These are phyloP conservation scores for Erysimum cheiri DNA, from an alignment of 441 rosid genomes.

Conservation along the genomic window DNA sequence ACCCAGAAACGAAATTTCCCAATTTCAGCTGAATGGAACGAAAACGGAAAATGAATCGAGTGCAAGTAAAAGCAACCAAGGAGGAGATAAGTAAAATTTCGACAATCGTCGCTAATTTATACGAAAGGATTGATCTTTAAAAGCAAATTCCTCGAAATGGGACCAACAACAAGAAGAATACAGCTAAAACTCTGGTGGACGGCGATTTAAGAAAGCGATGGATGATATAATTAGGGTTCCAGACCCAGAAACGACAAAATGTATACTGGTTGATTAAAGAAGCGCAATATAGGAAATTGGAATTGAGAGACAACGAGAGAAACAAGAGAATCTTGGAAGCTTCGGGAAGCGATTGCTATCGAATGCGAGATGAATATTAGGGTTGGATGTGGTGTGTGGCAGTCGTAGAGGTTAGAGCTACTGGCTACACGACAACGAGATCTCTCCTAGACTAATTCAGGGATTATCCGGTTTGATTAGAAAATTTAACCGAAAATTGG, in stretches of 20 bases:
- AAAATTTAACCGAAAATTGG: neutral
- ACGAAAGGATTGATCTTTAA: slow-evolving; percentile 8
- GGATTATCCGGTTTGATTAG: neutral
- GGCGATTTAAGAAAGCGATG: slow-evolving; percentile 34
- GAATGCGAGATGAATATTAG: slow-evolving; percentile 22
- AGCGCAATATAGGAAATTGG: neutral
- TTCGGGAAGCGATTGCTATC: slow-evolving; percentile 5
- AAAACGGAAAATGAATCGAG: slow-evolving; percentile 16
- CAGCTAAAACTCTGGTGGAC: slow-evolving; percentile 21
- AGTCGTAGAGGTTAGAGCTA: slow-evolving; percentile 21
- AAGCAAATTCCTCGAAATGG: neutral
- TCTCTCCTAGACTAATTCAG: too few relatives aligned
- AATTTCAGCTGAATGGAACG: slow-evolving; percentile 25
- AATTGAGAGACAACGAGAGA: neutral
- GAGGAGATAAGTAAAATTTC: neutral
- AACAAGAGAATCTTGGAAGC: slow-evolving; percentile 1
- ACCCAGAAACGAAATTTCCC: slow-evolving; percentile 1
- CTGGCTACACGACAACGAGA: slow-evolving; percentile 20
- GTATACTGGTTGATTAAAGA: neutral
- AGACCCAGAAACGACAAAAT: slow-evolving; percentile 9
- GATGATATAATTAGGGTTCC: slow-evolving; percentile 30
- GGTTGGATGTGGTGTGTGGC: slow-evolving; percentile 21
- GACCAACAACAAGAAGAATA: slow-evolving; percentile 5
- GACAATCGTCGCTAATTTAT: neutral
- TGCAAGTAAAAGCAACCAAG: neutral